Conservation (phyloP, 139 green algal species). For the Astrephomene gubernaculifera region DNA sequence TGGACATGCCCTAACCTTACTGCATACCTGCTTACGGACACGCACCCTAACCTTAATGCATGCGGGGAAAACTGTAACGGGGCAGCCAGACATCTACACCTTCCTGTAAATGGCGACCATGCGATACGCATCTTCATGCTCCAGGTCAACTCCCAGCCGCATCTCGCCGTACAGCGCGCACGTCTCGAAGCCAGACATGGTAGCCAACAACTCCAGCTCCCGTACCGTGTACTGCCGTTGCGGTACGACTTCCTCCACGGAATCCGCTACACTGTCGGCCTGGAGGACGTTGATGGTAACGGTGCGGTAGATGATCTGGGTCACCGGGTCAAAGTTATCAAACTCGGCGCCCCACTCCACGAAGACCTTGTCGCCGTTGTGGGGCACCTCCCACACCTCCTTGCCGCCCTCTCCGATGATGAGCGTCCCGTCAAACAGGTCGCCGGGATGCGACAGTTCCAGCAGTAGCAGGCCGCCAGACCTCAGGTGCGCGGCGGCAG, state of each 20-base stretch:
- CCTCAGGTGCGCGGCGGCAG: slow-evolving; percentile 35
- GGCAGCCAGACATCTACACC: background rate
- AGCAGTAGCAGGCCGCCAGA: slow-evolving; percentile 56
- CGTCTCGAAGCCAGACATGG: slow-evolving; percentile 50
- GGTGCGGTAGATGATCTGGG: slow-evolving; percentile 65
- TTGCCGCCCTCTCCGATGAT: slow-evolving; percentile 49
- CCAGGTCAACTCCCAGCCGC: slow-evolving; percentile 48
- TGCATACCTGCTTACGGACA: too few relatives aligned
- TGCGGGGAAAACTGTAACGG: background rate
- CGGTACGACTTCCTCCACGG: slow-evolving; percentile 60
- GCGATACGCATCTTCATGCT: slow-evolving; percentile 69
- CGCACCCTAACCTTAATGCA: too few relatives aligned
- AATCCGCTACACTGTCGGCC: slow-evolving; percentile 53
- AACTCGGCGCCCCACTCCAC: slow-evolving; percentile 73
- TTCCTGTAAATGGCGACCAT: slow-evolving; percentile 61
- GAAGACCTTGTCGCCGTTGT: slow-evolving; percentile 54
- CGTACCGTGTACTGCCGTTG: slow-evolving; percentile 62
- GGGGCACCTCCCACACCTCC: slow-evolving; percentile 69
- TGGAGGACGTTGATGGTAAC: slow-evolving; percentile 60
- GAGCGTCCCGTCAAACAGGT: slow-evolving; percentile 64
- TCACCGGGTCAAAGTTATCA: slow-evolving; percentile 71
- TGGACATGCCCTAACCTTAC: too few relatives aligned
- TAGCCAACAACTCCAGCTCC: slow-evolving; percentile 59
- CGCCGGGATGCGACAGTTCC: slow-evolving; percentile 59
- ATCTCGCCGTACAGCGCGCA: slow-evolving; percentile 63